Conservation (phyloP, 192 early-diverging fungal species). For the Entomortierella beljakovae region DNA sequence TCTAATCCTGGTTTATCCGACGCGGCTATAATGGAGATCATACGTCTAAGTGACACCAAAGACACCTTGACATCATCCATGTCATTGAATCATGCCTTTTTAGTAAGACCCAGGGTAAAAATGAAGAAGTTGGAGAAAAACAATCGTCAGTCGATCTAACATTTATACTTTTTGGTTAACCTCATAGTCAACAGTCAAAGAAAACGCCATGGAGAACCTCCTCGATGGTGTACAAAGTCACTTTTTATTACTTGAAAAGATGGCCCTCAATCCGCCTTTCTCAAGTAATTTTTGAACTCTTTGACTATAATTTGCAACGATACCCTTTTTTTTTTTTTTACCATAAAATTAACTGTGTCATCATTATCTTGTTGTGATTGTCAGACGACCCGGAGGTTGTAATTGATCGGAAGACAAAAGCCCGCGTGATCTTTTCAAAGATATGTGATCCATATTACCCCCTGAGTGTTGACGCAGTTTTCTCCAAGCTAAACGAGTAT, state of each 20-base stretch:
- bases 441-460: neutral
- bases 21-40: slow-evolving; percentile 2
- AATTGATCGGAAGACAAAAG: slow-evolving; percentile 17
- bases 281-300: too few species aligned
- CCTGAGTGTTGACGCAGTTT: neutral
- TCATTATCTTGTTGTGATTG: neutral
- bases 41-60: neutral
- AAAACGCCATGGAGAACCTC: slow-evolving; percentile 17
- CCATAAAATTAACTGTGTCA: too few species aligned
- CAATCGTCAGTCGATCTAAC: neutral
- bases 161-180: neutral
- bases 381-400: neutral
- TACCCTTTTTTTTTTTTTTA: too few species aligned
- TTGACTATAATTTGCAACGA: too few species aligned
- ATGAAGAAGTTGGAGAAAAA: neutral
- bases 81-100: neutral
- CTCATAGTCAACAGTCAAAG: slow-evolving; percentile 15
- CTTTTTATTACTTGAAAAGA: neutral
- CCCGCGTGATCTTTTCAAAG: slow-evolving; percentile 18
- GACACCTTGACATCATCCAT: neutral
- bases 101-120: neutral
- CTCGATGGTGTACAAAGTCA: slow-evolving; percentile 8
- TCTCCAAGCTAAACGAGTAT: slow-evolving; percentile 11
- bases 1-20: slow-evolving; percentile 17
- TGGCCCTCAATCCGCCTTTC: neutral